These are phyloP conservation scores for Cylindrotheca closterium DNA, from an alignment of 108 stramenopile genomes.

Conservation along the genomic window DNA sequence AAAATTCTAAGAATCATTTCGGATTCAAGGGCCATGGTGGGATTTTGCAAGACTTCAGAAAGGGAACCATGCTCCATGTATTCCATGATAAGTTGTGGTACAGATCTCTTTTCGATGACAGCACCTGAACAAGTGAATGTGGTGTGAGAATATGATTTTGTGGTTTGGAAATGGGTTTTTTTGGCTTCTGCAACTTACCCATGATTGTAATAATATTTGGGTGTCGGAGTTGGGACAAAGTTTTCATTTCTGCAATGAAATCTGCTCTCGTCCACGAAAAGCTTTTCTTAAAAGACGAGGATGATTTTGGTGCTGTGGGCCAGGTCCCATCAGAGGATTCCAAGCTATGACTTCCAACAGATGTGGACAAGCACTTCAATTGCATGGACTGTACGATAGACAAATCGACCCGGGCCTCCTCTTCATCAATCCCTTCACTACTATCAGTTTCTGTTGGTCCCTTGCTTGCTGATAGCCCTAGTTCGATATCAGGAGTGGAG, in stretches of 20 bases:
- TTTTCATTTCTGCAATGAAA: slow-evolving; percentile 35
- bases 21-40: slow-evolving; percentile 40
- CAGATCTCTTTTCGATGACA: background rate
- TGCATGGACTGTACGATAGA: background rate
- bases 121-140: no score
- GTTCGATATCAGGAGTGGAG: no score
- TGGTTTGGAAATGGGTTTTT: no score
- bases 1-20: slow-evolving; percentile 48
- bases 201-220: slow-evolving; percentile 65
- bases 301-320: background rate
- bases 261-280: background rate
- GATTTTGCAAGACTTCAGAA: slow-evolving; percentile 52
- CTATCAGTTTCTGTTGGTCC: no score
- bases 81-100: slow-evolving; percentile 37
- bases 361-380: background rate
- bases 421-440: background rate
- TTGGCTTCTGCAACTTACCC: no score
- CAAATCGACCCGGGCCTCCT: background rate
- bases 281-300: background rate
- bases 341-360: background rate
- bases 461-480: no score
- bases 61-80: slow-evolving; percentile 53
- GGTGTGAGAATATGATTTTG: no score
- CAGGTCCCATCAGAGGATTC: background rate
- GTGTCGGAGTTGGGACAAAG: slow-evolving; percentile 49